These are phyloP conservation scores for Fusarium setosum DNA, from an alignment of 2,329 filamentous ascomycete genomes.

Conservation along the genomic window DNA sequence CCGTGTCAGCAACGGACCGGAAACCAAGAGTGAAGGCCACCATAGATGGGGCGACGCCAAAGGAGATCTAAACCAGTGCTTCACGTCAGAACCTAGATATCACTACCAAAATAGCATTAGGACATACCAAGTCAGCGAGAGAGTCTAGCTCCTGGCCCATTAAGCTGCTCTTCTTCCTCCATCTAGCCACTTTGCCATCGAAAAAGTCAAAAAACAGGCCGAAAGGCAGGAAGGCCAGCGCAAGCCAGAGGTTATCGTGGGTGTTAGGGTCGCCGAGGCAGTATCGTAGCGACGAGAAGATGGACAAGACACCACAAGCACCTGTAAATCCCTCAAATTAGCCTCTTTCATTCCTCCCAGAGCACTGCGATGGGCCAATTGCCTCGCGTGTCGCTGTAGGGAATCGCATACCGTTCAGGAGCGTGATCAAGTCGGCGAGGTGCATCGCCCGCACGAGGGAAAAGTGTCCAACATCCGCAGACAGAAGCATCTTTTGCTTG, in stretches of 20 bases:
- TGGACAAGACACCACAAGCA: constrained; percentile 92
- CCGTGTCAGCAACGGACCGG: constrained; percentile 84
- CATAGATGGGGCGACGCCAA: constrained; percentile 89
- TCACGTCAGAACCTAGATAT: constrained; percentile 16
- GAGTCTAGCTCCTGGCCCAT: constrained; percentile 99
- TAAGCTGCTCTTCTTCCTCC: constrained; percentile 95
- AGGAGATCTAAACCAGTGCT: constrained; percentile 77
- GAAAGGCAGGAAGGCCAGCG: constrained; percentile 88
- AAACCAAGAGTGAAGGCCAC: constrained; percentile 91
- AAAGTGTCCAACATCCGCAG: constrained; percentile 79
- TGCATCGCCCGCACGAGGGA: constrained; percentile 76
- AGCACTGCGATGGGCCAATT: background rate
- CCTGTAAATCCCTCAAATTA: constrained; percentile 53
- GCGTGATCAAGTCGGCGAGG: constrained; percentile 85
- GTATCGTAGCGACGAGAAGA: constrained; percentile 95
- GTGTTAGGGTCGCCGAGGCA: constrained; percentile 78
- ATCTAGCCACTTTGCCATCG: constrained; percentile 95
- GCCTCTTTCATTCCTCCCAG: background rate
- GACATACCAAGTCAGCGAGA: constrained; percentile 86
- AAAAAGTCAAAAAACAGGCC: constrained; percentile 98
- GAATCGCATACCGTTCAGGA: constrained; percentile 73
- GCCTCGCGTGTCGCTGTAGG: background rate
- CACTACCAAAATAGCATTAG: constrained; percentile 3
- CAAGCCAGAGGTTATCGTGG: constrained; percentile 79
- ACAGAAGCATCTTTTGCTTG: constrained; percentile 81